phyloP scores from a whole-genome alignment of 2,329 filamentous ascomycete species.

The Mollisiaceae sp. region DNA sequence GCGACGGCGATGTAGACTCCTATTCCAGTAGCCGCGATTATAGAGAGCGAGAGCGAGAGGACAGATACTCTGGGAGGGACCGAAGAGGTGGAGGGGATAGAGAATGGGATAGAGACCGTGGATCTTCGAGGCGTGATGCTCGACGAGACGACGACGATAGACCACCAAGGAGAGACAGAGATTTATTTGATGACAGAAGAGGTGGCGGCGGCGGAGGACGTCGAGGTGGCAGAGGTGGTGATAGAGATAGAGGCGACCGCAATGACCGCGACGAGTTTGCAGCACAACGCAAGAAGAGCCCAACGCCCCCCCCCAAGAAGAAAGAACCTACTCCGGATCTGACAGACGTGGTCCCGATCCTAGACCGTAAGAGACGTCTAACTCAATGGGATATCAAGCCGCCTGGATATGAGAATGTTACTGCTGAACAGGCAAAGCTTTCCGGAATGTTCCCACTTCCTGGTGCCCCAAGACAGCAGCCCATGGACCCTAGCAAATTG shows the following conservation, averaged over 20 bases:
- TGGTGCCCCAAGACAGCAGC: constrained; percentile 90
- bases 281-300: constrained; percentile 60
- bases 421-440: constrained; percentile 96
- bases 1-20: constrained; percentile 78
- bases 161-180: constrained; percentile 59
- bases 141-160: constrained; percentile 66
- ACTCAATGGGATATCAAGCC: constrained; percentile 99
- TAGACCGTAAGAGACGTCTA: constrained; percentile 87
- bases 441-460: constrained; percentile 99
- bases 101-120: constrained; percentile 77
- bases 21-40: constrained; percentile 95
- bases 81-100: constrained; percentile 68
- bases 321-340: constrained; percentile 95
- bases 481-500: constrained; percentile 91
- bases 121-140: constrained; percentile 63
- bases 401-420: constrained; percentile 96
- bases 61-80: constrained; percentile 79
- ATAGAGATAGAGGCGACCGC: constrained; percentile 46
- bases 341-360: constrained; percentile 80
- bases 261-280: constrained; percentile 45
- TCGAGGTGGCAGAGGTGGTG: constrained; percentile 47
- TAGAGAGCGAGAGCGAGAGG: constrained; percentile 90
- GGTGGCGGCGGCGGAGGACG: constrained; percentile 56
- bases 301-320: constrained; percentile 83
- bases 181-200: constrained; percentile 67